Percentiles rank a stretch among this genome's conserved stretches.
Evolutionary conservation across 1,284 basidiomycete genomes (phyloP).

Genomic region (Paramarasmius palmivorus): DNA sequence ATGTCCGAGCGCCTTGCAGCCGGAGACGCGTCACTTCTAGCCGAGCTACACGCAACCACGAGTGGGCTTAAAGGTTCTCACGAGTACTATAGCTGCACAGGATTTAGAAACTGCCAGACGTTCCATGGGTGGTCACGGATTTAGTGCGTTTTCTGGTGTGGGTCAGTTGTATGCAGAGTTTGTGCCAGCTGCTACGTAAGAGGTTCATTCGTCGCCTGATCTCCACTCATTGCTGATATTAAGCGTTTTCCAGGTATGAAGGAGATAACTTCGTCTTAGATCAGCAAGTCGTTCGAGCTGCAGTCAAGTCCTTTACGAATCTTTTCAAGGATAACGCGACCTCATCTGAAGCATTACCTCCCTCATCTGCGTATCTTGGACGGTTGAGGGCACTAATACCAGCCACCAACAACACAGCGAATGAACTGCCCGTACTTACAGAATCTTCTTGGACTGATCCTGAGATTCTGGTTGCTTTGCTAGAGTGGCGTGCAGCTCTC

Average conservation of each 20-base stretch:
- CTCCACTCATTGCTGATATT: background rate
- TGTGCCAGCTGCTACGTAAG: slow-evolving; percentile 65
- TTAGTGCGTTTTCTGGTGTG: slow-evolving; percentile 67
- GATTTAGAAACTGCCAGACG: slow-evolving; percentile 71
- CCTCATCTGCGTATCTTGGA: slow-evolving; percentile 50
- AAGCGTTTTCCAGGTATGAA: slow-evolving; percentile 52
- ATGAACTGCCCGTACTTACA: slow-evolving; percentile 18
- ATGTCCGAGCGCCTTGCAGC: slow-evolving; percentile 51
- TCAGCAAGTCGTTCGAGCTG: slow-evolving; percentile 71
- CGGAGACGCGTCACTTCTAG: slow-evolving; percentile 60
- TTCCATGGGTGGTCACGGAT: slow-evolving; percentile 80
- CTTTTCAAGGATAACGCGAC: slow-evolving; percentile 22
- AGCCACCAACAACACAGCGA: slow-evolving; percentile 1
- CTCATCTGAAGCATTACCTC: slow-evolving; percentile 33
- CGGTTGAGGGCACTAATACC: slow-evolving; percentile 51
- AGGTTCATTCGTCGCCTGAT: background rate
- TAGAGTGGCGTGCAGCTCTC: slow-evolving; percentile 65
- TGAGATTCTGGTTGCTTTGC: slow-evolving; percentile 40
- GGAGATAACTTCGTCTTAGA: slow-evolving; percentile 80
- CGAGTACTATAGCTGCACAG: slow-evolving; percentile 51
- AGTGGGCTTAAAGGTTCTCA: slow-evolving; percentile 71
- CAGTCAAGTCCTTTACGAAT: slow-evolving; percentile 56
- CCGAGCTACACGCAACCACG: slow-evolving; percentile 73
- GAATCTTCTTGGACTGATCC: slow-evolving; percentile 38
- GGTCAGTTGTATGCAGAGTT: slow-evolving; percentile 66